Evolutionary conservation across 1,284 basidiomycete species (phyloP).

Genomic region (Volvariella volvacea): DNA sequence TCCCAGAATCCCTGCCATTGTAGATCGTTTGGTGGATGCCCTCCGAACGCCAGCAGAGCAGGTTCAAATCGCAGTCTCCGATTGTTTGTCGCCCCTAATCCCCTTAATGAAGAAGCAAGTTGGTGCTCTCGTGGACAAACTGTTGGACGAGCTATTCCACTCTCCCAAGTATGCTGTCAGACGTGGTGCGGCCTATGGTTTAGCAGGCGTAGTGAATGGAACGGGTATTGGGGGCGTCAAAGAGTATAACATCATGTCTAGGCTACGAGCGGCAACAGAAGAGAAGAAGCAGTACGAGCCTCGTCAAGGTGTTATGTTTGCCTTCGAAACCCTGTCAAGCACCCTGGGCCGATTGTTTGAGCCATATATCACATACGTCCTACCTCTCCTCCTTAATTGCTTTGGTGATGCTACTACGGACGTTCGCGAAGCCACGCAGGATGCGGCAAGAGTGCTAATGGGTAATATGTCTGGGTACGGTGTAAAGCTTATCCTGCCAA

Average conservation of each 20-base stretch:
- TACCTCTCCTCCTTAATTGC: conserved; percentile 80
- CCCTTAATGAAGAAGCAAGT: conserved; percentile 62
- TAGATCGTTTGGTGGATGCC: conserved; percentile 87
- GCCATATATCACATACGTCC: conserved; percentile 85
- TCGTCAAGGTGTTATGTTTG: conserved; percentile 93
- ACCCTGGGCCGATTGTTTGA: conserved; percentile 90
- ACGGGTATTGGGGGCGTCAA: conserved; percentile 84
- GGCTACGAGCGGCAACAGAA: conserved; percentile 74
- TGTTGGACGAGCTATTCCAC: conserved; percentile 73
- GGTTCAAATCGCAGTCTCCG: conserved; percentile 95
- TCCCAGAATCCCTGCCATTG: conserved; percentile 73
- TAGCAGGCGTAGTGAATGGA: conserved; percentile 91
- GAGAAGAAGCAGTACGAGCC: conserved; percentile 88
- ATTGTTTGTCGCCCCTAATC: conserved; percentile 88
- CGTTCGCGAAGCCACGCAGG: conserved; percentile 92
- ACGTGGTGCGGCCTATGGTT: conserved; percentile 92
- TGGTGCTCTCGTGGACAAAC: conserved; percentile 66
- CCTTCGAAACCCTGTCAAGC: conserved; percentile 86
- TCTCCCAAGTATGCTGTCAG: conserved; percentile 87
- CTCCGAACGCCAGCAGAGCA: conserved; percentile 94
- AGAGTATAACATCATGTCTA: conserved; percentile 74
- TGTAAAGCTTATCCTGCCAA: conserved; percentile 92
- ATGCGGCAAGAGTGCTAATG: conserved; percentile 94
- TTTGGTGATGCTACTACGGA: conserved; percentile 91
- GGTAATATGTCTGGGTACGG: conserved; percentile 91